Evolutionary conservation across 345 rosid species (phyloP).

Genomic region (Sisymbrium altissimum): DNA sequence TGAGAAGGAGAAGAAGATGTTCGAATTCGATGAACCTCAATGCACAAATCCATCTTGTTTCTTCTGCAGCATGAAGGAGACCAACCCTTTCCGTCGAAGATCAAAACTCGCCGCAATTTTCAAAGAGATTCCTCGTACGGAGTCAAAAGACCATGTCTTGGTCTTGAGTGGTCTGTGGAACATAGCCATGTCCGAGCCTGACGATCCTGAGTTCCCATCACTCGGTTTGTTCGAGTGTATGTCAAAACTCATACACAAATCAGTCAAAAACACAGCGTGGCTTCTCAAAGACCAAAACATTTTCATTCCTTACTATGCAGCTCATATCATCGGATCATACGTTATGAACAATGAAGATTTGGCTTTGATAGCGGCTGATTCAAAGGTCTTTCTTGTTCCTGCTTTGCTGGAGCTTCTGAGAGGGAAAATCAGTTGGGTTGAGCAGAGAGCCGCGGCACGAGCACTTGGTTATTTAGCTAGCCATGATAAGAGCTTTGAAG

Average conservation of each 20-base stretch:
- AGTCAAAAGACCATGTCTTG: slow-evolving; percentile 58
- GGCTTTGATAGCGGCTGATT: slow-evolving; percentile 49
- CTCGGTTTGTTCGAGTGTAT: slow-evolving; percentile 76
- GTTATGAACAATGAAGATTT: slow-evolving; percentile 56
- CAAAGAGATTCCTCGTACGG: slow-evolving; percentile 55
- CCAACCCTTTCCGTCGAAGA: slow-evolving; percentile 45
- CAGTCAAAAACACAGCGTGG: slow-evolving; percentile 50
- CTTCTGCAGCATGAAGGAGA: slow-evolving; percentile 72
- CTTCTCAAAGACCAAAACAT: slow-evolving; percentile 72
- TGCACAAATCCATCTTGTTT: slow-evolving; percentile 54
- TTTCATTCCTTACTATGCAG: slow-evolving; percentile 81
- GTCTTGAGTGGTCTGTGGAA: slow-evolving; percentile 72
- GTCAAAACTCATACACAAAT: slow-evolving; percentile 54
- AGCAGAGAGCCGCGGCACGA: slow-evolving; percentile 79
- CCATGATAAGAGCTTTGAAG: slow-evolving; percentile 54
- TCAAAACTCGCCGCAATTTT: slow-evolving; percentile 49
- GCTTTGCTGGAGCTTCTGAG: slow-evolving; percentile 74
- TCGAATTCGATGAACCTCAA: slow-evolving; percentile 27
- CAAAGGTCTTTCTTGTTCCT: slow-evolving; percentile 49
- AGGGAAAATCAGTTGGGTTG: slow-evolving; percentile 82
- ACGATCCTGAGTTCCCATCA: slow-evolving; percentile 70
- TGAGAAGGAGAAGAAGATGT: slow-evolving; percentile 22
- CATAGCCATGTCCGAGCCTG: slow-evolving; percentile 66
- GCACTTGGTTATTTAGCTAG: slow-evolving; percentile 71
- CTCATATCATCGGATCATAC: slow-evolving; percentile 77